Evolutionary conservation across 805 yeast species (phyloP).

Genomic region (Candida piceae): DNA sequence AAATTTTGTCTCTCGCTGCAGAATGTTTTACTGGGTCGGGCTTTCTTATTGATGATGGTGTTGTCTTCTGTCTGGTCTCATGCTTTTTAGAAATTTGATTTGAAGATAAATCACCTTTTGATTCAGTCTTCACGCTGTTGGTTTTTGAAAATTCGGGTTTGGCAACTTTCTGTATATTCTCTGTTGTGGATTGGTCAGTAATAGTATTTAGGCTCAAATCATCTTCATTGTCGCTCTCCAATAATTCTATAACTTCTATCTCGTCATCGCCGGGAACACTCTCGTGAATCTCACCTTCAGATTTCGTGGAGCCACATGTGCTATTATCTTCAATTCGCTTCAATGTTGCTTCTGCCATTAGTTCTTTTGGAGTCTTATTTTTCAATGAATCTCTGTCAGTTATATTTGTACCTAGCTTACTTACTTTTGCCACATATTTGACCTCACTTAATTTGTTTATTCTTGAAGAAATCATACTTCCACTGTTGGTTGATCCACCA

Average conservation of each 20-base stretch:
- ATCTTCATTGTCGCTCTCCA: constrained; percentile 13
- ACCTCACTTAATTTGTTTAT: constrained; percentile 35
- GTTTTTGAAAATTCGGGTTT: too few species aligned
- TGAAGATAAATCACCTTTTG: too few species aligned
- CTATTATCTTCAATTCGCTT: constrained; percentile 49
- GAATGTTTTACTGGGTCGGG: too few species aligned
- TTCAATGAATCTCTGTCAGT: not conserved
- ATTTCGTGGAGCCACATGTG: constrained; percentile 36
- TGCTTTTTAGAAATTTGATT: too few species aligned
- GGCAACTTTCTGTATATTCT: not conserved
- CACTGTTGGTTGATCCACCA: constrained; percentile 30
- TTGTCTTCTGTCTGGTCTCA: too few species aligned
- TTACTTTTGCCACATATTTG: constrained; percentile 37
- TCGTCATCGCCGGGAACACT: constrained; percentile 43
- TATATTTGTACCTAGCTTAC: constrained; percentile 29
- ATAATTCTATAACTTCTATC: constrained; percentile 31
- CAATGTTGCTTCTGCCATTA: constrained; percentile 59
- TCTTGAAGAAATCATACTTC: constrained; percentile 33
- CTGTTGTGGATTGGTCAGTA: not conserved
- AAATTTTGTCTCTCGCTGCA: too few species aligned
- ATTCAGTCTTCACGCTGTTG: too few species aligned
- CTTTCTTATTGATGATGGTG: too few species aligned
- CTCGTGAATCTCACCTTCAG: constrained; percentile 19
- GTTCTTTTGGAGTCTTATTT: constrained; percentile 32
- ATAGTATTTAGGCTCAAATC: not conserved